Evolutionary conservation across 2,329 filamentous ascomycete species (phyloP), one percentile per base, ranked within the genome.

Genomic region (Trichoderma sp.): DNA sequence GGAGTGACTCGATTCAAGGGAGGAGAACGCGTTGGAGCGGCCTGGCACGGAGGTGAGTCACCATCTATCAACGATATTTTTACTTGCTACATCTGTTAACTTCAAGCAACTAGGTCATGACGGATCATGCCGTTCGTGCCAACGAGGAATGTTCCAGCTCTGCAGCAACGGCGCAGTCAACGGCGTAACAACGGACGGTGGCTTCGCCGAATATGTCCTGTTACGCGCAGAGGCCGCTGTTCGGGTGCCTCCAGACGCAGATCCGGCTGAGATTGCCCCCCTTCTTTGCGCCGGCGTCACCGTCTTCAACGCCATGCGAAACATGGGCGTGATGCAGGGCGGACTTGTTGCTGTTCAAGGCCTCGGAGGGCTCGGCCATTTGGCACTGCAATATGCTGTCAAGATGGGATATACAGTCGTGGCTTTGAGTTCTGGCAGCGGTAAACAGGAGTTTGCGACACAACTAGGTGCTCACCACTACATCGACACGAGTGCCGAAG

Each of bases 371-470:
- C 83, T 94, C 0, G 92, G 92, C 2, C 92, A 95, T 77, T 78
- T 95, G 32, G 92, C 91, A 0, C 88, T 94, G 32, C 91, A 94
- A 76, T 94, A 90, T 76, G 91, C 91, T 4, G 83, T 82, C 60
- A 89, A 89, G 78, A 93, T 94, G 91, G 92, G 92, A 5, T 94
- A 90, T 78, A 85, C 87, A 68, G 87, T 92, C 5, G 87, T 88
- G 1, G 92, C 90, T 0, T 83, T 94, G 63, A 86, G 87, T 0
- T 87, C 88, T 10, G 85, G 88, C 10, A 85, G 87, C 70, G 83
- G 82, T 72, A 95, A 95, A 83, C 85, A 85, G 70, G 85, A 88
- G 0, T 91, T 94, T 74, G 90, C 91, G 0, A 77, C 74, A 69
- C 68, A 79, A 65, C 77, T 84, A 4, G 82, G 83, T 2, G 82